These are phyloP conservation scores for Rhodamnia rubescens DNA, from an alignment of 345 rosid genomes.

Conservation along the genomic window DNA sequence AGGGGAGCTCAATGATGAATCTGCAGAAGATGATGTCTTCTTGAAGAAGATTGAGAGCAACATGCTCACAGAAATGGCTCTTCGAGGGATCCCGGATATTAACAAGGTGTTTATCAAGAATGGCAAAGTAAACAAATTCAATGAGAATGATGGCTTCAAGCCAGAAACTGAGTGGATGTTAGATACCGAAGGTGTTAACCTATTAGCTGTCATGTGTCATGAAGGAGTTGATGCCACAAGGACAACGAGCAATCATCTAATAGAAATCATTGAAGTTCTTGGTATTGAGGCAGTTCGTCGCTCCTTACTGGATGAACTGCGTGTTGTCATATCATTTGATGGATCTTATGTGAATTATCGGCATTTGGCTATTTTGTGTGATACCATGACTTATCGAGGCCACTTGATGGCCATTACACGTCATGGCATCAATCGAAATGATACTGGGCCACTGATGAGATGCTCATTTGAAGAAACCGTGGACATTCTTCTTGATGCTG, in stretches of 20 bases:
- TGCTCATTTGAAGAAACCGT: constrained; percentile 98
- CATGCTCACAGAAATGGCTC: constrained; percentile 97
- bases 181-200: constrained; percentile 98
- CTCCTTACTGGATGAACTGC: constrained; percentile 78
- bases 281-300: constrained; percentile 98
- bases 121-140: constrained; percentile 66
- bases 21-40: constrained; percentile 97
- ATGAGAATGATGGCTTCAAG: constrained; percentile 73
- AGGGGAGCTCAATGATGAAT: constrained; percentile 71
- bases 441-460: constrained; percentile 96
- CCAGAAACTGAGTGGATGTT: constrained; percentile 90
- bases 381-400: constrained; percentile 98
- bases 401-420: constrained; percentile 98
- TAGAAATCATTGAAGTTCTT: constrained; percentile 89
- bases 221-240: constrained; percentile 86
- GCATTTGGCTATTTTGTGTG: constrained; percentile 92
- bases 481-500: constrained; percentile 93
- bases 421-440: constrained; percentile 92
- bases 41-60: constrained; percentile 91
- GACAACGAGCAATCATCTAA: constrained; percentile 93
- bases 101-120: constrained; percentile 87
- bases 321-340: constrained; percentile 93
- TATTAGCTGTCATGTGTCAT: constrained; percentile 89
- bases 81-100: constrained; percentile 90
- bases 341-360: constrained; percentile 95